phyloP scores from a whole-genome alignment of 225 moss, liverwort and hornwort species.

The Takakia lepidozioides region DNA sequence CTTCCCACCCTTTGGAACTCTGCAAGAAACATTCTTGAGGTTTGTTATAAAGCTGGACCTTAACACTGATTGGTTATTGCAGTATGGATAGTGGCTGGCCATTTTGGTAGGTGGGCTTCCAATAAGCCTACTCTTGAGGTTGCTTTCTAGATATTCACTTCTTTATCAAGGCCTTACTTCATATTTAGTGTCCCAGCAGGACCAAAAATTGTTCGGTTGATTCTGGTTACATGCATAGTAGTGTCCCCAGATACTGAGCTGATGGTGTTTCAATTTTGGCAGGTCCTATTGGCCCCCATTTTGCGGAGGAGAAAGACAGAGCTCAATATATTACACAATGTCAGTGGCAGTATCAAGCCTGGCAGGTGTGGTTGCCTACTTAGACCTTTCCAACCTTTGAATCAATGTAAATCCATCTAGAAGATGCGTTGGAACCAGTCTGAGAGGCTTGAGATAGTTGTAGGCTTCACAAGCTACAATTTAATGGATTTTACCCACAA shows the following conservation, averaged over 20 bases:
- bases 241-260: too few species aligned
- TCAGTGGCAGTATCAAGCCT: slow-evolving; percentile 75
- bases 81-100: background rate
- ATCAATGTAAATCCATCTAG: too few species aligned
- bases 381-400: too few species aligned
- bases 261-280: slow-evolving; percentile 1
- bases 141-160: too few species aligned
- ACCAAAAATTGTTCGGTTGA: background rate
- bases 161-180: background rate
- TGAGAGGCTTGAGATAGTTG: too few species aligned
- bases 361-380: slow-evolving; percentile 22
- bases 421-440: slow-evolving; percentile 14
- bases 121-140: too few species aligned
- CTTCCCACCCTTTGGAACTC: slow-evolving; percentile 68
- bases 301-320: slow-evolving; percentile 49
- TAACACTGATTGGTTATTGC: too few species aligned
- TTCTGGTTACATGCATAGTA: background rate
- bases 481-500: too few species aligned
- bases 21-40: slow-evolving; percentile 51
- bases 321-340: slow-evolving; percentile 57
- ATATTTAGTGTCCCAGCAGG: too few species aligned
- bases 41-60: background rate
- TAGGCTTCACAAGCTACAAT: too few species aligned
- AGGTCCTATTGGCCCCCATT: slow-evolving; percentile 28
- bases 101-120: background rate